These are phyloP conservation scores for Cantharellus cinnabarinus DNA, from an alignment of 768 basidiomycete species.

Conservation along the genomic window DNA sequence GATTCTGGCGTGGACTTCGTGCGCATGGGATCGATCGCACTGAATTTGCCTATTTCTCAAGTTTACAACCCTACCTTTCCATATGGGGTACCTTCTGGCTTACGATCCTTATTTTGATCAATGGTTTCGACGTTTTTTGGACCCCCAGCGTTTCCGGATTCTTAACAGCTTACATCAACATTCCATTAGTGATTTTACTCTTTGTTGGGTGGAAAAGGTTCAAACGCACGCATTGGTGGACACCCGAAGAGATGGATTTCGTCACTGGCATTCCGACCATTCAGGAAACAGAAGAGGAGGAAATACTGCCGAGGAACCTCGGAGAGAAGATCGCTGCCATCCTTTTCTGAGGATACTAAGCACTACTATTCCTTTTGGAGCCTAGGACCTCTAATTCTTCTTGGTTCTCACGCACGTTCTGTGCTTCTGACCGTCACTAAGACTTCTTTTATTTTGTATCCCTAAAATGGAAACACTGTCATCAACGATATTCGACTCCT, in stretches of 20 bases:
- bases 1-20: constrained; percentile 25
- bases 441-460: too few relatives aligned
- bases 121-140: constrained; percentile 42
- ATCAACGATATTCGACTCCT: too few relatives aligned
- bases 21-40: constrained; percentile 26
- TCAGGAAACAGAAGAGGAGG: constrained; percentile 38
- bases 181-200: constrained; percentile 29
- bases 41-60: constrained; percentile 17
- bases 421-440: too few relatives aligned
- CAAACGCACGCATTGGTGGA: constrained; percentile 28
- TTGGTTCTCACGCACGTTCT: too few relatives aligned
- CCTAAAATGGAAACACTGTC: too few relatives aligned
- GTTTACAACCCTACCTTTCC: constrained; percentile 34
- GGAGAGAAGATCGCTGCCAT: not conserved
- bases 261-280: constrained; percentile 49
- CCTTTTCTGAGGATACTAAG: not conserved
- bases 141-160: constrained; percentile 24
- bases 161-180: constrained; percentile 19
- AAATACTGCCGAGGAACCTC: not conserved
- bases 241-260: constrained; percentile 46
- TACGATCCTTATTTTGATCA: constrained; percentile 35
- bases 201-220: constrained; percentile 26
- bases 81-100: constrained; percentile 38
- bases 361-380: too few relatives aligned
- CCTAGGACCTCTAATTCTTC: too few relatives aligned